Evolutionary conservation across 192 early-diverging fungal genomes (phyloP).

Genomic region (Umbelopsis ramanniana): DNA sequence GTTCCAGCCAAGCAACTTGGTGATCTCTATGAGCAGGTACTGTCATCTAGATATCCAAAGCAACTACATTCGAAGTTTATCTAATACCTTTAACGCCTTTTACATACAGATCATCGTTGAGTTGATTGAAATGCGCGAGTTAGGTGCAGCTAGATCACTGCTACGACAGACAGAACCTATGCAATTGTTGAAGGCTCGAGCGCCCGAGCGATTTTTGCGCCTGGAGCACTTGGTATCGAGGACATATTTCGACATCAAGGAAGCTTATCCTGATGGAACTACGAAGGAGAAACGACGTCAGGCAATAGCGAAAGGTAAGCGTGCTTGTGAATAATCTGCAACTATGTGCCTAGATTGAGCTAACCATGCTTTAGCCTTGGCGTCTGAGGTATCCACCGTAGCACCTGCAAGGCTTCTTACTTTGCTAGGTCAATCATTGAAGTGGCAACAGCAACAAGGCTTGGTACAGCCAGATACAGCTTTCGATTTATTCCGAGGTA

Average conservation of each 20-base stretch:
- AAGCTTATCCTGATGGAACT: conserved; percentile 65
- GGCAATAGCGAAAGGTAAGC: conserved; percentile 69
- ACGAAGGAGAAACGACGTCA: conserved; percentile 77
- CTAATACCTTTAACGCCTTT: neutral
- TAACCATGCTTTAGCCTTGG: conserved; percentile 39
- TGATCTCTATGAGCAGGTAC: conserved; percentile 89
- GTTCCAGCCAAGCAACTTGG: conserved; percentile 72
- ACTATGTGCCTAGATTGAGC: neutral
- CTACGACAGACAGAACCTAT: conserved; percentile 92
- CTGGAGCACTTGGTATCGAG: conserved; percentile 80
- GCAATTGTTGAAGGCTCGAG: conserved; percentile 73
- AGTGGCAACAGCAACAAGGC: conserved; percentile 88
- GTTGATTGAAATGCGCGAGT: conserved; percentile 81
- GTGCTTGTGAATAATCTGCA: neutral
- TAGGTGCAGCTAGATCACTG: conserved; percentile 80
- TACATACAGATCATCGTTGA: conserved; percentile 78
- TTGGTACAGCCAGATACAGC: conserved; percentile 68
- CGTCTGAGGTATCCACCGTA: conserved; percentile 71
- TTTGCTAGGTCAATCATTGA: conserved; percentile 83
- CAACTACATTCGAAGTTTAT: too few relatives aligned
- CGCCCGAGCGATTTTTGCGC: conserved; percentile 81
- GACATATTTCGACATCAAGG: conserved; percentile 72
- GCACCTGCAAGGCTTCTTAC: conserved; percentile 81
- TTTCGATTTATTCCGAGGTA: conserved; percentile 84
- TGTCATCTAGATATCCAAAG: neutral